Base-by-base conservation (phyloP, 306 rosid species). In the Quercus cerris region DNA sequence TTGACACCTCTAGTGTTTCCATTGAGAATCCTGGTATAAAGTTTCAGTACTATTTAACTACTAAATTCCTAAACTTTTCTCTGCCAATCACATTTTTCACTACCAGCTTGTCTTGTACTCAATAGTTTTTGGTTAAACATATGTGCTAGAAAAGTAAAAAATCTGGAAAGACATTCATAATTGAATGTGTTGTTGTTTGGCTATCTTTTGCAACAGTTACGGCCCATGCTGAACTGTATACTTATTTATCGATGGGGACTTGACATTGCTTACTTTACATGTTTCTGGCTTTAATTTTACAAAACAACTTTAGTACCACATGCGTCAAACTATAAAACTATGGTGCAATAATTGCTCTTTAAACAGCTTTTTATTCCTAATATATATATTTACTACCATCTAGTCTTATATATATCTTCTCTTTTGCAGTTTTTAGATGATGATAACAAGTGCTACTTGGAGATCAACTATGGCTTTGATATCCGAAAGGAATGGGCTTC, bases 361-460 rank as follows among this genome's bases (percentile, higher is more conserved):
- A 28, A 27, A 41, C 31, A 27, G 15, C 30, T 62, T 25, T 27
- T 78, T 19, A 66, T 73, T 63, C 59, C 6, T 61, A 68, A 0
- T 23, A 31, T 31, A 31, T 31, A 31, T 31, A 31, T 19, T 68
- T 1, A 19, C 18, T 10, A 33, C 27, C 22, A 68, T 33, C 72
- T 10, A 33, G 52, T 23, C 62, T 70, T 35, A 11, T 54, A 8
- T 73, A 6, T 35, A 13, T 56, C 33, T 22, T 28, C 8, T 61
- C 3, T 30, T 55, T 70, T 80, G 19, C 91, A 94, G 97, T 94
- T 94, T 84, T 77, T 84, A 75, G 98, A 94, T 77, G 98, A 94
- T 84, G 97, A 94, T 88, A 89, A 92, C 88, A 92, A 89, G 83
- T 88, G 97, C 91, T 87, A 90, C 90, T 88, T 92, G 92, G 97